phyloP scores from a whole-genome alignment of 805 yeast species.

The Phaffomyces thermotolerans region DNA sequence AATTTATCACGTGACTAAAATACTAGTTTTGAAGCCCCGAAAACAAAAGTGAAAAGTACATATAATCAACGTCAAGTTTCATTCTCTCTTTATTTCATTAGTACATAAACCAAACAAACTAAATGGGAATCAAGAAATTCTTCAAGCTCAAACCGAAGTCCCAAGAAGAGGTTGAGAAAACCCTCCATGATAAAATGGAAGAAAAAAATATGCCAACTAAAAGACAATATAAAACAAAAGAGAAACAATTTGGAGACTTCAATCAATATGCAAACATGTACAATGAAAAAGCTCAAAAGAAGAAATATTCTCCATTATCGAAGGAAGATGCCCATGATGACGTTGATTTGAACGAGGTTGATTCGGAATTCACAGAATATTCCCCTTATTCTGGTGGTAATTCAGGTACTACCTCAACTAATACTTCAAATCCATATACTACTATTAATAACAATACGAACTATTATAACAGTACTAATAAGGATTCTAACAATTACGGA shows the following conservation, averaged over 20 bases:
- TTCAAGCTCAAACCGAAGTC: conserved; percentile 40
- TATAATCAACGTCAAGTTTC: neutral
- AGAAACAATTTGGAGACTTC: conserved; percentile 32
- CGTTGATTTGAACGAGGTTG: conserved; percentile 3
- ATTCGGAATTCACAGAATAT: neutral
- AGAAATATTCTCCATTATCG: conserved; percentile 34
- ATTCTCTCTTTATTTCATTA: neutral
- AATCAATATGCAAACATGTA: conserved; percentile 43
- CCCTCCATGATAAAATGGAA: conserved; percentile 34
- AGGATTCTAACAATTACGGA: no score
- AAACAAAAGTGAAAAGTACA: neutral
- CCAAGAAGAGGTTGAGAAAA: conserved; percentile 35
- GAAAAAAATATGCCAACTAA: conserved; percentile 37
- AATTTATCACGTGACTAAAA: no score
- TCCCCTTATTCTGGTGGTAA: neutral
- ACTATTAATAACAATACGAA: neutral
- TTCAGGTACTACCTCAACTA: neutral
- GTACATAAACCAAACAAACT: neutral
- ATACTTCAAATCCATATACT: neutral
- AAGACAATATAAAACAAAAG: conserved; percentile 21
- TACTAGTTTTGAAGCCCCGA: neutral
- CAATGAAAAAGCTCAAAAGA: conserved; percentile 29
- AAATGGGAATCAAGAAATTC: conserved; percentile 43
- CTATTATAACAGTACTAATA: no score
- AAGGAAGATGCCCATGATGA: conserved; percentile 26